A percentile compares a stretch with the other conserved stretches of the same genome.
Conservation (phyloP, 169 alveolate genomes). For the Plasmodium knowlesi region DNA sequence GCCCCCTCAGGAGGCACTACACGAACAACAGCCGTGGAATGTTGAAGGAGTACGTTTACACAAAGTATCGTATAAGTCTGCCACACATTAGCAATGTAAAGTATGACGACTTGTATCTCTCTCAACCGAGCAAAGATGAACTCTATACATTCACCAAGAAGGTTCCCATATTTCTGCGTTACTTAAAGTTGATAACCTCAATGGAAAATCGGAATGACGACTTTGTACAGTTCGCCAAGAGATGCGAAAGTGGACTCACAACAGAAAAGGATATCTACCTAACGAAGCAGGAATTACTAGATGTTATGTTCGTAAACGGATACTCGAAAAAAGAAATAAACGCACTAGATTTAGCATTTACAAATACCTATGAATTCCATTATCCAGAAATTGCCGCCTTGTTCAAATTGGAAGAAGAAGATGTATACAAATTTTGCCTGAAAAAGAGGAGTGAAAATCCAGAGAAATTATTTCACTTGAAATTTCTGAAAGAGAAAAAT, state of each 20-base stretch:
- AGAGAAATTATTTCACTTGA: conserved; percentile 86
- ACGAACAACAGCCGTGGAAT: conserved; percentile 76
- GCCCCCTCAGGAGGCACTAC: conserved; percentile 33
- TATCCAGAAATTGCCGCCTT: conserved; percentile 90
- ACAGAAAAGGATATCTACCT: conserved; percentile 90
- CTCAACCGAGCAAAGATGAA: conserved; percentile 87
- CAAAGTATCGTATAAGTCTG: conserved; percentile 89
- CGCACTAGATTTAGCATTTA: conserved; percentile 89
- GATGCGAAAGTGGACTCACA: conserved; percentile 89
- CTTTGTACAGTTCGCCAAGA: conserved; percentile 86
- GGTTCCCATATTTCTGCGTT: conserved; percentile 86
- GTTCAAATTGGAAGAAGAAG: conserved; percentile 88
- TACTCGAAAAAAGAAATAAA: conserved; percentile 86
- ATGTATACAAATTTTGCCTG: conserved; percentile 88
- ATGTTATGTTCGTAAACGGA: conserved; percentile 89
- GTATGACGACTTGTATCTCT: conserved; percentile 87
- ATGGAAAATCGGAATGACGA: conserved; percentile 86
- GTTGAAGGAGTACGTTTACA: conserved; percentile 79
- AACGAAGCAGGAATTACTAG: conserved; percentile 87
- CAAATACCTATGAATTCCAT: conserved; percentile 87
- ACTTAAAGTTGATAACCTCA: conserved; percentile 86
- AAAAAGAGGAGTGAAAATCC: conserved; percentile 88
- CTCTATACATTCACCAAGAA: conserved; percentile 87
- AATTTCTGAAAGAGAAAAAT: conserved; percentile 82
- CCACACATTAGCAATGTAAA: conserved; percentile 88